Evolutionary conservation across 1,284 basidiomycete genomes (phyloP).

Genomic region (Xerocomus minutiporus): DNA sequence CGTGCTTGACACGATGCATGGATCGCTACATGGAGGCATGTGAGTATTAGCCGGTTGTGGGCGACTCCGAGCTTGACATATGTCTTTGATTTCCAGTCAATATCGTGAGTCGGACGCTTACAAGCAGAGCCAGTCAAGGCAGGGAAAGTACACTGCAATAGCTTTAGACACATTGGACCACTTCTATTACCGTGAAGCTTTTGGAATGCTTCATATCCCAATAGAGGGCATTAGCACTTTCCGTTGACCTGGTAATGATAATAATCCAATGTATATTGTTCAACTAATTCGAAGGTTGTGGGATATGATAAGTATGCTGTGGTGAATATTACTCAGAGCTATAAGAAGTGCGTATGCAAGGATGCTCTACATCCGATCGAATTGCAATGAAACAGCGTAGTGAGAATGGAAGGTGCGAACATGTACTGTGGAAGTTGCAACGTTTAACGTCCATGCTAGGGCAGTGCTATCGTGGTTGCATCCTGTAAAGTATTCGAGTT

Average conservation of each 20-base stretch:
- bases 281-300: constrained; percentile 9
- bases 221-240: constrained; percentile 6
- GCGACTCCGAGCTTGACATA: neutral
- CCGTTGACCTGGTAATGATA: neutral
- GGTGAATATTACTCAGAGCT: constrained; percentile 16
- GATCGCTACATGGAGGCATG: constrained; percentile 83
- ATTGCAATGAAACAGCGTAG: constrained; percentile 11
- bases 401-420: constrained; percentile 6
- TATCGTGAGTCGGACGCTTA: constrained; percentile 67
- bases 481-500: constrained; percentile 9
- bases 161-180: neutral
- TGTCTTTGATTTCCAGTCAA: constrained; percentile 49
- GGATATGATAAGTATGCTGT: constrained; percentile 18
- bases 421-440: constrained; percentile 24
- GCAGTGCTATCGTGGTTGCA: constrained; percentile 5
- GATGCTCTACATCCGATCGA: constrained; percentile 13
- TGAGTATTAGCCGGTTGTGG: constrained; percentile 37
- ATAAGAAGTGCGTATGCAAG: constrained; percentile 21
- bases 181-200: neutral
- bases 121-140: constrained; percentile 42
- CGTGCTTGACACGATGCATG: constrained; percentile 70
- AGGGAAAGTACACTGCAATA: constrained; percentile 20
- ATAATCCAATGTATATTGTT: constrained; percentile 16
- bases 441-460: constrained; percentile 2
- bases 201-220: neutral